Conservation (phyloP, 768 basidiomycete genomes). For the Coprinopsis sp. region DNA sequence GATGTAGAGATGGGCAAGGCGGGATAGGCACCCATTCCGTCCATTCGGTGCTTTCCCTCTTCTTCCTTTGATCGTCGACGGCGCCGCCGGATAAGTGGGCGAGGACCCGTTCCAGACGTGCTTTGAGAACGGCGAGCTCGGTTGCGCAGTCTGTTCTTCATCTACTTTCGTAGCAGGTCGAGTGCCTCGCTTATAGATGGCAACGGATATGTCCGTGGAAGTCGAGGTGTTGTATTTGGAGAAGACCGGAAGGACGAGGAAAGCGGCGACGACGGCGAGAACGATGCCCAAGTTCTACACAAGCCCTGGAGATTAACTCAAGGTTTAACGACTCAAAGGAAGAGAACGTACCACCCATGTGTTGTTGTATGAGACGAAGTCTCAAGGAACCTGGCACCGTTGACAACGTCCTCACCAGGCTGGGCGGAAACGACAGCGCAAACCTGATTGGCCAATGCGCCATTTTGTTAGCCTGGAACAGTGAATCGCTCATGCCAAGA, state of each 20-base stretch:
- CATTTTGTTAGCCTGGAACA: no score
- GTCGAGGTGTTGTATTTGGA: conserved; percentile 49
- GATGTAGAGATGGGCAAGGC: not conserved
- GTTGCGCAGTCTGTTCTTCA: no score
- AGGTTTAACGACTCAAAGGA: not conserved
- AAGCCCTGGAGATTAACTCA: not conserved
- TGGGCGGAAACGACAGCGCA: conserved; percentile 65
- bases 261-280: conserved; percentile 52
- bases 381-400: conserved; percentile 51
- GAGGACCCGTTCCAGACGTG: conserved; percentile 15
- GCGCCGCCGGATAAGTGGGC: conserved; percentile 3
- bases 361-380: conserved; percentile 43
- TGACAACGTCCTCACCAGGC: conserved; percentile 51
- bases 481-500: no score
- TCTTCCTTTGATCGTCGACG: not conserved
- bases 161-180: no score
- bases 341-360: conserved; percentile 34
- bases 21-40: no score
- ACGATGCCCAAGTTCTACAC: conserved; percentile 64
- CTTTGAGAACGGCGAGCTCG: conserved; percentile 14
- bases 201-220: conserved; percentile 34
- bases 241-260: conserved; percentile 49
- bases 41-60: not conserved
- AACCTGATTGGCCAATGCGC: conserved; percentile 58
- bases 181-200: conserved; percentile 64